Evolutionary conservation across 352 stramenopile species (phyloP).

Genomic region (Phytophthora niederhauseri): DNA sequence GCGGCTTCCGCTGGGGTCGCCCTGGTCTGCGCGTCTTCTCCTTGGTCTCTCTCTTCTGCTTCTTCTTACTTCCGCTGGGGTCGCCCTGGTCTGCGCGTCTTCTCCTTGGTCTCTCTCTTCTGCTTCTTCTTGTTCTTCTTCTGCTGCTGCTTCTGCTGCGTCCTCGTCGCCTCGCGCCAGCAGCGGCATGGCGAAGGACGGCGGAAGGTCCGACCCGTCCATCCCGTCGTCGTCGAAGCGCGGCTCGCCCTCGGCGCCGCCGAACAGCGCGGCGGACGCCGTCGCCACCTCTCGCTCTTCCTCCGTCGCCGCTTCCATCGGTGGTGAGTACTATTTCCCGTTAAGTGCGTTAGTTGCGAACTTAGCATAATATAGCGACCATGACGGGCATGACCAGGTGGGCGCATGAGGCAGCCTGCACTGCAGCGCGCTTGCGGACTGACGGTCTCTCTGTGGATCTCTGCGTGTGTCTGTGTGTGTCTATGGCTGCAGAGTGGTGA

Average conservation of each 20-base stretch:
- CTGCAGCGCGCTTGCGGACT: conserved; percentile 4
- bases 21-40: no score
- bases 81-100: no score
- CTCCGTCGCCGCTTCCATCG: conserved; percentile 38
- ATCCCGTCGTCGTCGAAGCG: conserved; percentile 65
- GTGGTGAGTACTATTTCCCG: no score
- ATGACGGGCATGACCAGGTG: conserved; percentile 84
- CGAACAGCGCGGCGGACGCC: conserved; percentile 59
- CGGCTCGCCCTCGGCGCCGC: conserved; percentile 37
- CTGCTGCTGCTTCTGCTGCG: conserved; percentile 4
- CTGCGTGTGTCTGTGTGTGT: no score
- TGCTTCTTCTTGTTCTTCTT: not conserved
- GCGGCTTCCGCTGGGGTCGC: no score
- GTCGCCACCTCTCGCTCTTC: conserved; percentile 58
- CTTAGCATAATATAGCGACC: not conserved
- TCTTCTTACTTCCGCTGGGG: no score
- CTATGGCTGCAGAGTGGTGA: conserved; percentile 61
- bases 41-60: no score
- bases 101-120: no score
- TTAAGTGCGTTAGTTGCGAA: no score
- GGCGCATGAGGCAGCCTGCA: not conserved
- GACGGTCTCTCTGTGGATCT: no score
- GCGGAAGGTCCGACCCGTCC: conserved; percentile 49
- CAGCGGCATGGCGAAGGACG: conserved; percentile 54
- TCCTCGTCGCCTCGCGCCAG: conserved; percentile 34